Evolutionary conservation across 2,329 filamentous ascomycete genomes (phyloP), one percentile per base, ranked within the genome.

Genomic region (Phyllosticta citrichinensis): DNA sequence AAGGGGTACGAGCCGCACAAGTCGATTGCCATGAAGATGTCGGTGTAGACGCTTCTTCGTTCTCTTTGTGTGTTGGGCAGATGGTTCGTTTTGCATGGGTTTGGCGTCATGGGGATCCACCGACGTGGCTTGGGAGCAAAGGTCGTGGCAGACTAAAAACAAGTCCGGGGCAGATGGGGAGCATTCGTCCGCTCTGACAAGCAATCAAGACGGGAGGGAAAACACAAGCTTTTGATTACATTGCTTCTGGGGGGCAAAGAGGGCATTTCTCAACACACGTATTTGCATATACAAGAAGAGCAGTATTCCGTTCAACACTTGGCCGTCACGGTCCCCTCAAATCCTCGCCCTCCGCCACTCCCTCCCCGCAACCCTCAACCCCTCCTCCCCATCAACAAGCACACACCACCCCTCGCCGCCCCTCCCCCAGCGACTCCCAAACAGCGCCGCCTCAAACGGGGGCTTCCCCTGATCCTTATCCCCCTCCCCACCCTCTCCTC

Each of bases 1-100:
- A 81, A 89, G 69, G 92, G 88, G 0, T 99, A 99, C 73, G 84
- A 92, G 56, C 93, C 94, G 61, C 91, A 97, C 74, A 93, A 92
- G 78, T 83, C 83, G 5, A 96, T 99, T 76, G 83, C 89, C 53
- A 99, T 99, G 94, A 97, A 97, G 79, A 99, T 99, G 94, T 95
- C 90, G 70, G 93, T 97, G 62, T 91, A 61, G 59, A 47, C 6
- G 17, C 14, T 47, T n/a, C 6, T n/a, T 47, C 40, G n/a, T n/a
- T n/a, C 6, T 47, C 22, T 3, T 2, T 22, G 22, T 17, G 40
- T 11, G 5, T 22, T 53, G 17, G 52, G 6, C 1, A 5, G 5
- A 8, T 14, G 17, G 19, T 24, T 22, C 25, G 52, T 20, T 53
- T 53, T 4, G 52, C 20, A 24, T 53, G 52, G 52, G 10, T 24